Conservation (phyloP, 495 filamentous ascomycete genomes). For the Paragyromitra xinjiangensis region DNA sequence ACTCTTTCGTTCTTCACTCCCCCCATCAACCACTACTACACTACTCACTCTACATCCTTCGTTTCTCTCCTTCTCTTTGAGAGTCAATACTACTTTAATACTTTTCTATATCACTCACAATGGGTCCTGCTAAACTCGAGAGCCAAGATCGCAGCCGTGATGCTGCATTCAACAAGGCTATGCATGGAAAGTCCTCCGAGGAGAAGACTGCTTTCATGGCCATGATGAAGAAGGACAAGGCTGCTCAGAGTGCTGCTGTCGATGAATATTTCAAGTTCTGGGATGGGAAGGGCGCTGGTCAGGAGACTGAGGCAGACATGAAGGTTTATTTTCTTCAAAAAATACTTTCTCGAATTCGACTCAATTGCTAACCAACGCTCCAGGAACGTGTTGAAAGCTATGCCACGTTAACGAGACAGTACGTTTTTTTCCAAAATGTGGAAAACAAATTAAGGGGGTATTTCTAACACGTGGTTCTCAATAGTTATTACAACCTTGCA, state of each 20-base stretch:
- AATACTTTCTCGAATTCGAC: neutral
- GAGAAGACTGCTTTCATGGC: slow-evolving; percentile 77
- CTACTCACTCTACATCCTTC: slow-evolving; percentile 10
- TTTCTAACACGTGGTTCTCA: slow-evolving; percentile 25
- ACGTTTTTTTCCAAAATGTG: slow-evolving; percentile 59
- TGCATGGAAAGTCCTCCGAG: slow-evolving; percentile 86
- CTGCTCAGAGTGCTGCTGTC: slow-evolving; percentile 85
- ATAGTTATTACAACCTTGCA: slow-evolving; percentile 95
- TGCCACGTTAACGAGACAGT: slow-evolving; percentile 94
- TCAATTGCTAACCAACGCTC: slow-evolving; percentile 31
- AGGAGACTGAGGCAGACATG: slow-evolving; percentile 82
- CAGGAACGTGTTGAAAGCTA: slow-evolving; percentile 88
- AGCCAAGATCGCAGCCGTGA: slow-evolving; percentile 85
- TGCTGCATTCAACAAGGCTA: slow-evolving; percentile 88
- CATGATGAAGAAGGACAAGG: slow-evolving; percentile 83
- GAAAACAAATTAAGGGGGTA: slow-evolving; percentile 19
- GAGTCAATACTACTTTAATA: slow-evolving; percentile 27
- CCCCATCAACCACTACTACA: slow-evolving; percentile 23
- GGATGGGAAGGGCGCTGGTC: slow-evolving; percentile 86
- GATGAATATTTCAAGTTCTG: slow-evolving; percentile 99
- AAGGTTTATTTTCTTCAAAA: slow-evolving; percentile 65
- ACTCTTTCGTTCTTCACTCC: slow-evolving; percentile 12
- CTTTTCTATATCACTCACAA: slow-evolving; percentile 60
- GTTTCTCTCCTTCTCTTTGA: neutral
- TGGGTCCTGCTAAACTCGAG: slow-evolving; percentile 80